phyloP scores from a whole-genome alignment of 225 moss, liverwort and hornwort genomes.

The Polytrichum commune region DNA sequence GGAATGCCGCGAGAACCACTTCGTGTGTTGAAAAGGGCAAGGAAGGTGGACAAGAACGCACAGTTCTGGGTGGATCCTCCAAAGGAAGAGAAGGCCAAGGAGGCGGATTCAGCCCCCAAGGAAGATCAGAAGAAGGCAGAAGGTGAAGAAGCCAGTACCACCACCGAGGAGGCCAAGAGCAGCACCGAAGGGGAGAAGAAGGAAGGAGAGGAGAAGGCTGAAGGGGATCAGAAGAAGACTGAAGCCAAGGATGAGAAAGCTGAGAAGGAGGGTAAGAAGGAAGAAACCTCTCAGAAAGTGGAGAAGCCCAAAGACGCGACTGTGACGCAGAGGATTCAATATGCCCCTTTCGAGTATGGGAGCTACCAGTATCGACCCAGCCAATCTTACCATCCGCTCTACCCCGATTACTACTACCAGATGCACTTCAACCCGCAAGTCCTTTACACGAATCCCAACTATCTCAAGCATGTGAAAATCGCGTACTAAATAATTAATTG shows the following conservation, averaged over 20 bases:
- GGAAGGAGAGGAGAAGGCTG: background rate
- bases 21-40: constrained; percentile 8
- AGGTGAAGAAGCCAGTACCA: background rate
- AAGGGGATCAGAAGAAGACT: constrained; percentile 4
- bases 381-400: constrained; percentile 42
- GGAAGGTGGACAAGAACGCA: constrained; percentile 9
- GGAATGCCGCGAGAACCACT: constrained; percentile 8
- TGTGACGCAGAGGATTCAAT: constrained; percentile 21
- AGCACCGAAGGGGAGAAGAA: constrained; percentile 6
- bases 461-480: constrained; percentile 50
- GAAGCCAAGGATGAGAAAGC: constrained; percentile 6
- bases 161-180: background rate
- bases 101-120: background rate
- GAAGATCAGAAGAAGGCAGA: constrained; percentile 8
- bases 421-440: constrained; percentile 23
- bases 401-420: constrained; percentile 33
- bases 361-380: constrained; percentile 29
- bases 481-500: constrained; percentile 20
- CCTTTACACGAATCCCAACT: constrained; percentile 43
- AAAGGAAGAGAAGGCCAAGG: constrained; percentile 9
- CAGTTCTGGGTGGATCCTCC: constrained; percentile 14
- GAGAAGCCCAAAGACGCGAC: constrained; percentile 6
- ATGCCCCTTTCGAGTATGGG: constrained; percentile 9
- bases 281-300: background rate
- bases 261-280: background rate